phyloP scores from a whole-genome alignment of 2,329 filamentous ascomycete species.

The Coniella vitis region DNA sequence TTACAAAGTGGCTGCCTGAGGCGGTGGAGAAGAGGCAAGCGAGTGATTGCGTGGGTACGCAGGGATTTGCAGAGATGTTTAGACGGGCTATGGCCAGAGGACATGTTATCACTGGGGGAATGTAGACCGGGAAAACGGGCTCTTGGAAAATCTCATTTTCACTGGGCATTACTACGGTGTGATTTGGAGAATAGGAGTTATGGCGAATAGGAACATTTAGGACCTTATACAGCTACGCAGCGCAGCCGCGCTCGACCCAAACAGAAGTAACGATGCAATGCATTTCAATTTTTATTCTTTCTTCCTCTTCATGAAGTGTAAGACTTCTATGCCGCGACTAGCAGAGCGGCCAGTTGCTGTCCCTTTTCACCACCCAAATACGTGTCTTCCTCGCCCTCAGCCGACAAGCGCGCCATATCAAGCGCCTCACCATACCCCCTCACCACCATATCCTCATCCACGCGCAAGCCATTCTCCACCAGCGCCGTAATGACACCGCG shows the following conservation, averaged over 20 bases:
- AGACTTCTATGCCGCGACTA: conserved; percentile 22
- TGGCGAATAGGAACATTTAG: too few relatives aligned
- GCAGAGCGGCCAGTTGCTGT: conserved; percentile 39
- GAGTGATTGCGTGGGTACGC: conserved; percentile 48
- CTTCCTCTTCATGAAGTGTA: too few relatives aligned
- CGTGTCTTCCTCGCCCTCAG: conserved; percentile 47
- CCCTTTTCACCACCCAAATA: conserved; percentile 55
- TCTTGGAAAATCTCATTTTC: too few relatives aligned
- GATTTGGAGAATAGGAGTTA: neutral
- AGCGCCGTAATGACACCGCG: conserved; percentile 75
- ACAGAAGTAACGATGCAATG: too few relatives aligned
- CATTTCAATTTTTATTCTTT: too few relatives aligned
- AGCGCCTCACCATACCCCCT: conserved; percentile 76
- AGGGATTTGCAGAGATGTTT: conserved; percentile 47
- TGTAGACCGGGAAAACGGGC: too few relatives aligned
- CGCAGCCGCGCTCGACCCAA: too few relatives aligned
- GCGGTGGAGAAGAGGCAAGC: conserved; percentile 46
- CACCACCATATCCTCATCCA: conserved; percentile 86
- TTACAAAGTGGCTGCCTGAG: conserved; percentile 54
- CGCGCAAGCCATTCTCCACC: conserved; percentile 72
- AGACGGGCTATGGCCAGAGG: conserved; percentile 38
- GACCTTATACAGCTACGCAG: too few relatives aligned
- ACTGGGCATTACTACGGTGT: neutral
- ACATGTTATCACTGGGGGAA: conserved; percentile 4
- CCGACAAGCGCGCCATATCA: conserved; percentile 60